phyloP scores from a whole-genome alignment of 768 basidiomycete species.

The Amyloporia xantha region DNA sequence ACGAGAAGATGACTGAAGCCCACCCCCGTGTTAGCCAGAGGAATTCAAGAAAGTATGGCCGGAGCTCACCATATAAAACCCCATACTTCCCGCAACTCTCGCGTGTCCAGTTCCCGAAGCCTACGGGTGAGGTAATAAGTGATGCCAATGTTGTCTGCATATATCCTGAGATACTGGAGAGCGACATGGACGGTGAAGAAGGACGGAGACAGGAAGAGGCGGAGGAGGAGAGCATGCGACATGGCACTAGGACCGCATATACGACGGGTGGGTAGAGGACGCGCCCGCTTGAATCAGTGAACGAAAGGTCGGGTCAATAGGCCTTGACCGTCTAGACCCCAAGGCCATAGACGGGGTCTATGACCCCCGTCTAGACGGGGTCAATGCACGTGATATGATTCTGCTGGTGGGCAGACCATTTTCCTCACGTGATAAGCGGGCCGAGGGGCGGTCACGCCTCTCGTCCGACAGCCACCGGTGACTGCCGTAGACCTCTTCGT shows the following conservation, averaged over 20 bases:
- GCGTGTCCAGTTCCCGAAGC: conserved; percentile 57
- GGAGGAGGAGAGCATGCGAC: conserved; percentile 83
- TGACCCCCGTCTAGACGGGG: too few species aligned
- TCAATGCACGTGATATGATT: too few species aligned
- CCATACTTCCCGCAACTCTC: conserved; percentile 81
- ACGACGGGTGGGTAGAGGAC: neutral
- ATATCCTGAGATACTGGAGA: conserved; percentile 75
- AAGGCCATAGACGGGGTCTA: too few species aligned
- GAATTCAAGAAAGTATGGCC: neutral
- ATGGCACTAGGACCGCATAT: conserved; percentile 11
- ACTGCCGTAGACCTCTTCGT: too few species aligned
- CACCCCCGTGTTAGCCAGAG: conserved; percentile 1
- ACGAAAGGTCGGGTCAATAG: too few species aligned
- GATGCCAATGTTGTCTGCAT: conserved; percentile 85
- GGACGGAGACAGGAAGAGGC: conserved; percentile 85
- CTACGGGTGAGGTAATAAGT: conserved; percentile 83
- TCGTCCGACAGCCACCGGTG: too few species aligned
- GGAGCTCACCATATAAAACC: conserved; percentile 73
- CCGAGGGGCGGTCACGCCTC: too few species aligned
- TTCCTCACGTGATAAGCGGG: too few species aligned
- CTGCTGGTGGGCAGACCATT: too few species aligned
- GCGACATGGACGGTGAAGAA: conserved; percentile 95
- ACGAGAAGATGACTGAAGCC: conserved; percentile 80
- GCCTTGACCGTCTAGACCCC: too few species aligned
- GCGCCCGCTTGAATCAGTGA: neutral